phyloP scores from a whole-genome alignment of 805 yeast genomes.

The Saccharomycopsis malanga region DNA sequence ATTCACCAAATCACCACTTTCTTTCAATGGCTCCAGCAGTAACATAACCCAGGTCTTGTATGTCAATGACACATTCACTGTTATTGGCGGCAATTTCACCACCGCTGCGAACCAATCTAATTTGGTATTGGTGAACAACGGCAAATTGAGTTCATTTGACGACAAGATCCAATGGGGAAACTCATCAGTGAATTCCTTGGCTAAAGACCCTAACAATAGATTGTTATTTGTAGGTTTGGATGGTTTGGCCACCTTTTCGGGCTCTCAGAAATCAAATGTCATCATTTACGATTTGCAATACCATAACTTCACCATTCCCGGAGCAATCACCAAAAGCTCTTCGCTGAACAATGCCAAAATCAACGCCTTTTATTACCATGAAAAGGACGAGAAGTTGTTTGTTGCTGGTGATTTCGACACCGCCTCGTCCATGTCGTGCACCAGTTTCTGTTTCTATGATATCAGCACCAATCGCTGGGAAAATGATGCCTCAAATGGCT shows the following conservation, averaged over 20 bases:
- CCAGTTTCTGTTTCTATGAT: conserved; percentile 61
- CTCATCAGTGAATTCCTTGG: conserved; percentile 13
- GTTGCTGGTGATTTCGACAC: conserved; percentile 69
- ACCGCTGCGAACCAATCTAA: conserved; percentile 22
- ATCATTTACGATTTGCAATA: conserved; percentile 44
- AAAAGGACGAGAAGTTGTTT: conserved; percentile 38
- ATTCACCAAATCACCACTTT: conserved; percentile 26
- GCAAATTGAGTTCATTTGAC: conserved; percentile 22
- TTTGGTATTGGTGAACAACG: conserved; percentile 11
- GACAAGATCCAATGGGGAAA: conserved; percentile 20
- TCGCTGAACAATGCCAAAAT: conserved; percentile 35
- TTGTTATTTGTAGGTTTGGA: conserved; percentile 41
- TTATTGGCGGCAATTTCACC: conserved; percentile 27
- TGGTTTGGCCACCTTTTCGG: conserved; percentile 29
- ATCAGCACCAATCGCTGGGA: conserved; percentile 48
- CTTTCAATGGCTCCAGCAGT: conserved; percentile 5
- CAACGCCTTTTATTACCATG: conserved; percentile 36
- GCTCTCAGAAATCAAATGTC: conserved; percentile 36
- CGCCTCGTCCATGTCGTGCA: conserved; percentile 53
- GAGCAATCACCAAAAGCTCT: conserved; percentile 33
- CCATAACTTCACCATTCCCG: conserved; percentile 39
- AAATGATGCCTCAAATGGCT: conserved; percentile 30
- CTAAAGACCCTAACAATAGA: conserved; percentile 19
- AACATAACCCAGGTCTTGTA: conserved; percentile 15
- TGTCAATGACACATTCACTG: conserved; percentile 15